Conservation (phyloP, 306 rosid genomes). For the Sindora glabra region DNA sequence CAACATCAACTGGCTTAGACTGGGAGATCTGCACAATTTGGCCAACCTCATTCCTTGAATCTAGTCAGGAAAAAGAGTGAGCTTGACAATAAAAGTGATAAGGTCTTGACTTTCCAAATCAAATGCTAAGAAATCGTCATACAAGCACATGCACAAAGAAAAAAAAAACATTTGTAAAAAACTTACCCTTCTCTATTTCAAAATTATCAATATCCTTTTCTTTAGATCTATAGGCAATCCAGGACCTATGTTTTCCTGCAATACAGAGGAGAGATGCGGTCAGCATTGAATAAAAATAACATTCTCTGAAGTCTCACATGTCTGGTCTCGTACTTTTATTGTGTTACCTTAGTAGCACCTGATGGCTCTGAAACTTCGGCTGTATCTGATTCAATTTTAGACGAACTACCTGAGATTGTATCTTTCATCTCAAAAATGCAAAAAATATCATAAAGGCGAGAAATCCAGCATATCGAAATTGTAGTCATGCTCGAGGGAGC, state of each 20-base stretch:
- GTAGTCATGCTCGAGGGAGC: not conserved
- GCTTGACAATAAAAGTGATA: slow-evolving; percentile 11
- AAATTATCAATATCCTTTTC: slow-evolving; percentile 44
- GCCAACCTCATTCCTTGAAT: slow-evolving; percentile 36
- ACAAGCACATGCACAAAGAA: not conserved
- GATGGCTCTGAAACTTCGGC: slow-evolving; percentile 46
- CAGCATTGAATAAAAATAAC: not conserved
- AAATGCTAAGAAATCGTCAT: slow-evolving; percentile 1
- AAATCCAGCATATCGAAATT: not conserved
- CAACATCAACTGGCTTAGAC: slow-evolving; percentile 33
- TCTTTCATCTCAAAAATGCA: slow-evolving; percentile 35
- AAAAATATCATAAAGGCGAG: not conserved
- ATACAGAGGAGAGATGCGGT: not conserved
- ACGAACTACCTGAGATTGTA: slow-evolving; percentile 69
- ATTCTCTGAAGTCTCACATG: not conserved
- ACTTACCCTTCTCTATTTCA: slow-evolving; percentile 59
- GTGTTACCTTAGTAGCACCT: slow-evolving; percentile 50
- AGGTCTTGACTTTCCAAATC: slow-evolving; percentile 1
- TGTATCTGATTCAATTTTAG: slow-evolving; percentile 66
- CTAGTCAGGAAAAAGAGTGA: slow-evolving; percentile 26
- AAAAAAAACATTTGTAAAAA: not conserved
- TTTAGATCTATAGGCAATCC: slow-evolving; percentile 34
- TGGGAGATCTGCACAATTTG: slow-evolving; percentile 36
- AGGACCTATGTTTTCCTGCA: slow-evolving; percentile 51
- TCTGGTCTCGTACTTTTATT: slow-evolving; percentile 2